These are phyloP conservation scores for Debaryomycetaceae sp. DNA, from an alignment of 1,139 yeast species.

Conservation along the genomic window DNA sequence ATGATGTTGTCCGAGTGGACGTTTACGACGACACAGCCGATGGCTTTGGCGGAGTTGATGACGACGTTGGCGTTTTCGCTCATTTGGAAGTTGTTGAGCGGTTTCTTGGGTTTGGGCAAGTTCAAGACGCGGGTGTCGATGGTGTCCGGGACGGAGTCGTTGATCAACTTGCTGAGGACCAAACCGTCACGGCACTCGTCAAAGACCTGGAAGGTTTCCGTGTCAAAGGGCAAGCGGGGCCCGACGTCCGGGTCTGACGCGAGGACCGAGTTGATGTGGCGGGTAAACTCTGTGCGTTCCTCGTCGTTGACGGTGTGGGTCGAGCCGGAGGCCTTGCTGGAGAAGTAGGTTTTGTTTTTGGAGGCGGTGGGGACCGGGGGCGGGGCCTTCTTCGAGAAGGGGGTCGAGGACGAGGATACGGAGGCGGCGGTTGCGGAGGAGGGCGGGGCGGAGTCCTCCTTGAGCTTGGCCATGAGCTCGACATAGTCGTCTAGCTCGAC, in stretches of 20 bases:
- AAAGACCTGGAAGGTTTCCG: constrained; percentile 88
- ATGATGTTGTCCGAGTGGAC: constrained; percentile 96
- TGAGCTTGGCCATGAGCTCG: constrained; percentile 66
- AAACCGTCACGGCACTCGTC: constrained; percentile 97
- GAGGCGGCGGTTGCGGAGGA: constrained; percentile 3
- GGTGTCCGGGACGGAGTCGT: constrained; percentile 96
- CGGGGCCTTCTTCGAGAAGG: constrained; percentile 7
- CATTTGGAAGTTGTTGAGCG: constrained; percentile 90
- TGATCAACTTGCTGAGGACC: constrained; percentile 83
- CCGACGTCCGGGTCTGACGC: constrained; percentile 89
- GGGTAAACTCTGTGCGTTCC: constrained; percentile 89
- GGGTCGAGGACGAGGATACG: constrained; percentile 8
- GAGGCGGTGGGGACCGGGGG: constrained; percentile 40
- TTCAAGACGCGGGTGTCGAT: constrained; percentile 96
- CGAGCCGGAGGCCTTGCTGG: constrained; percentile 77
- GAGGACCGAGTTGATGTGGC: constrained; percentile 87
- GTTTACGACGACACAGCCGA: constrained; percentile 95
- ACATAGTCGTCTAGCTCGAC: constrained; percentile 96
- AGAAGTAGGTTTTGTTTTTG: constrained; percentile 67
- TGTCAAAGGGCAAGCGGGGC: constrained; percentile 77
- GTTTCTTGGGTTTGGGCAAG: constrained; percentile 62
- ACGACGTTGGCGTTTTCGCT: constrained; percentile 96
- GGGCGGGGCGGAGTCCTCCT: constrained; percentile 24
- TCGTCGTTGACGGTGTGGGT: constrained; percentile 96
- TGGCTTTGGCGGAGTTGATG: constrained; percentile 95